These are phyloP conservation scores for Exophiala bonariae DNA, from an alignment of 2,329 filamentous ascomycete genomes.

Conservation along the genomic window DNA sequence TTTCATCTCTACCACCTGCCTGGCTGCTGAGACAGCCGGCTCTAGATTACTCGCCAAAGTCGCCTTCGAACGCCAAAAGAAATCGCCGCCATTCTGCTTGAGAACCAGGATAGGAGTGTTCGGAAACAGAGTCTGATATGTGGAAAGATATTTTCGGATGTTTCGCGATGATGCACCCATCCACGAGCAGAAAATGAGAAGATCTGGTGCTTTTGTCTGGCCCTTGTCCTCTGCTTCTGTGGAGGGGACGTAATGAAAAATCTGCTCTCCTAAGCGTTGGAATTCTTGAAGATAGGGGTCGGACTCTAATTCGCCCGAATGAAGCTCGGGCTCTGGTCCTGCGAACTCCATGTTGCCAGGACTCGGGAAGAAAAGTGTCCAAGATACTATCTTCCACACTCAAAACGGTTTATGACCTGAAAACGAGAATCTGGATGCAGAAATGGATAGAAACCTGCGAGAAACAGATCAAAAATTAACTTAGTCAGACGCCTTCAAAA, in stretches of 20 bases:
- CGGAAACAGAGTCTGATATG: constrained; percentile 49
- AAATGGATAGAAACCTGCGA: too few species aligned
- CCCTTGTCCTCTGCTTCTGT: neutral
- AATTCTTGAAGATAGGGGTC: constrained; percentile 18
- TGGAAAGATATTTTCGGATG: constrained; percentile 53
- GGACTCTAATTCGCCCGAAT: neutral
- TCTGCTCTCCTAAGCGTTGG: constrained; percentile 13
- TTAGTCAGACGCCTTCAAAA: too few species aligned
- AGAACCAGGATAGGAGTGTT: constrained; percentile 49
- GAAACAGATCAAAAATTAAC: too few species aligned
- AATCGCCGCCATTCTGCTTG: constrained; percentile 41
- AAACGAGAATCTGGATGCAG: too few species aligned
- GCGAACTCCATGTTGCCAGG: constrained; percentile 6
- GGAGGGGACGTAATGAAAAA: constrained; percentile 13
- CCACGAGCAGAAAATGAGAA: constrained; percentile 53
- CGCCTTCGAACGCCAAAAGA: constrained; percentile 34
- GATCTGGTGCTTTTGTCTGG: constrained; percentile 35
- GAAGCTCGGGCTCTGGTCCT: constrained; percentile 12
- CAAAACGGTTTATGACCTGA: too few species aligned
- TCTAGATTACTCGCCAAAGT: constrained; percentile 35
- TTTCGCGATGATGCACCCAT: constrained; percentile 53
- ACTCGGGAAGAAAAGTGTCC: too few species aligned
- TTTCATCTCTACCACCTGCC: constrained; percentile 30
- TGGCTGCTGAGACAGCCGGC: constrained; percentile 44
- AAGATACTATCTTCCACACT: too few species aligned